Evolutionary conservation across 2,329 filamentous ascomycete species (phyloP).

Genomic region (Dothistroma pini): DNA sequence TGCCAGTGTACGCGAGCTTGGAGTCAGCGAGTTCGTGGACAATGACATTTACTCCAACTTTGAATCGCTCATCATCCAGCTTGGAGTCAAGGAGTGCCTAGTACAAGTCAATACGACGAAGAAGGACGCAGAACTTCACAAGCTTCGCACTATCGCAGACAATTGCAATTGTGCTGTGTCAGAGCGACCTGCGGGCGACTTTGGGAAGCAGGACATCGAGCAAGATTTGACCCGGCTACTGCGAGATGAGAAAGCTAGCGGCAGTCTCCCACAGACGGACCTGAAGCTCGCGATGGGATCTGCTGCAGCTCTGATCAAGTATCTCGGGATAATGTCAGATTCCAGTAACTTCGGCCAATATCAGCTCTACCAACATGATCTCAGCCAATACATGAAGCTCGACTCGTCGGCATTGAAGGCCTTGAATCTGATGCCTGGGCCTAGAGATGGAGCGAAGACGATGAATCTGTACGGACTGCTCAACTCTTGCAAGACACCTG

Average conservation of each 20-base stretch:
- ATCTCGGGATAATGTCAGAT: constrained; percentile 85
- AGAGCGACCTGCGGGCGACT: constrained; percentile 72
- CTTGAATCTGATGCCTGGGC: constrained; percentile 94
- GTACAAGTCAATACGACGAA: constrained; percentile 73
- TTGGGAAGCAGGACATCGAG: constrained; percentile 87
- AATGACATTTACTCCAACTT: constrained; percentile 99
- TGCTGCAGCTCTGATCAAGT: constrained; percentile 89
- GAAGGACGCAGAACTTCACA: constrained; percentile 83
- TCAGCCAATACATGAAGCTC: constrained; percentile 97
- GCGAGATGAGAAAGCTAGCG: constrained; percentile 76
- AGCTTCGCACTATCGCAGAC: constrained; percentile 83
- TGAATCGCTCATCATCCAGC: constrained; percentile 90
- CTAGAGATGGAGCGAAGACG: constrained; percentile 88
- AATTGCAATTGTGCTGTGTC: constrained; percentile 88
- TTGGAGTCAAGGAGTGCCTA: constrained; percentile 91
- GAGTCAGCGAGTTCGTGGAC: constrained; percentile 97
- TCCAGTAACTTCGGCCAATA: constrained; percentile 95
- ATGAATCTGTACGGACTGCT: constrained; percentile 95
- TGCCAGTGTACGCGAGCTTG: constrained; percentile 90
- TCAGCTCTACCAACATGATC: constrained; percentile 92
- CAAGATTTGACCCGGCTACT: constrained; percentile 86
- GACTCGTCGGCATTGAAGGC: constrained; percentile 92
- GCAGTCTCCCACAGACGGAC: constrained; percentile 81
- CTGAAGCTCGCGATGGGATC: constrained; percentile 95
- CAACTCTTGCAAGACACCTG: constrained; percentile 96